A percentile compares a stretch with the other conserved stretches of the same genome.
These are phyloP conservation scores for Suillus spraguei DNA, from an alignment of 768 basidiomycete species.

Conservation along the genomic window DNA sequence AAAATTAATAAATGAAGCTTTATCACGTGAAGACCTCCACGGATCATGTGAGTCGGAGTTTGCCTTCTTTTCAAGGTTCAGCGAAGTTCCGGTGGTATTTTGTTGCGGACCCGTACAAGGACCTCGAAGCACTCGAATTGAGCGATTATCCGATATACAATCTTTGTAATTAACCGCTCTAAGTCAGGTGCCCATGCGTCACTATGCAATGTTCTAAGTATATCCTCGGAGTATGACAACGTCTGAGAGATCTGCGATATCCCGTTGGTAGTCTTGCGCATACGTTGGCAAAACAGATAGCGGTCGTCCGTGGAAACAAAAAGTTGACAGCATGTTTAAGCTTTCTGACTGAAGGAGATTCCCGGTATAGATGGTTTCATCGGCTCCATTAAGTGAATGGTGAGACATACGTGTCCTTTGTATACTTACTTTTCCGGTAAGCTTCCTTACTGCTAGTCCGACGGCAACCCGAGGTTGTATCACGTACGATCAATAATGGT, in stretches of 20 bases:
- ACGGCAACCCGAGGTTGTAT: constrained; percentile 8
- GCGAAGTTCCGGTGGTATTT: constrained; percentile 1
- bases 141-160: neutral
- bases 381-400: neutral
- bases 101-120: constrained; percentile 3
- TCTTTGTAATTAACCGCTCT: neutral
- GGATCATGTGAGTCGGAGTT: constrained; percentile 6
- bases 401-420: neutral
- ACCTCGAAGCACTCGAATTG: constrained; percentile 4
- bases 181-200: constrained; percentile 1
- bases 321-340: too few relatives aligned
- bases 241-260: neutral
- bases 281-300: neutral
- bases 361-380: constrained; percentile 2
- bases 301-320: constrained; percentile 1
- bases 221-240: constrained; percentile 1
- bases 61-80: neutral
- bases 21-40: constrained; percentile 8
- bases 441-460: neutral
- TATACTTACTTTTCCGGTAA: too few relatives aligned
- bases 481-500: constrained; percentile 13
- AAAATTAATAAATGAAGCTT: neutral
- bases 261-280: too few relatives aligned
- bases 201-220: neutral
- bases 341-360: neutral